Conservation (phyloP, 2,329 filamentous ascomycete genomes). For the Beauveria scarabaeidicola region DNA sequence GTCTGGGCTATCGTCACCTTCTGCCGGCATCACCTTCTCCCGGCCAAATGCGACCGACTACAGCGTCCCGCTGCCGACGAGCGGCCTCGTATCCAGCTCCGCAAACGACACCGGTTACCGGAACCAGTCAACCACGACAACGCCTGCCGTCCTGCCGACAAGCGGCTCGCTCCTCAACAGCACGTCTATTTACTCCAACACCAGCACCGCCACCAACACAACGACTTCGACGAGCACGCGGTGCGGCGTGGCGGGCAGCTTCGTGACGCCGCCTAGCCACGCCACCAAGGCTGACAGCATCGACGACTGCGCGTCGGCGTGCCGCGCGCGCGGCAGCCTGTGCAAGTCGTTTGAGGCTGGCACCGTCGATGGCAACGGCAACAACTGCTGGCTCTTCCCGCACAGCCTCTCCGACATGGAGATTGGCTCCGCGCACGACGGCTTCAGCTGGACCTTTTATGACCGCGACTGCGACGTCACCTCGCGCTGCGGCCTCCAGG, state of each 20-base stretch:
- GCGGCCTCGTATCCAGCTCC: neutral
- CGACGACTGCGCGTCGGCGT: slow-evolving; percentile 3
- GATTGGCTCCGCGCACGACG: slow-evolving; percentile 1
- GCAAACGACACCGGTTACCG: neutral
- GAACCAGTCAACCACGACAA: neutral
- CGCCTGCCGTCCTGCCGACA: neutral
- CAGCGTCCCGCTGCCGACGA: neutral
- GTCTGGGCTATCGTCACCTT: neutral
- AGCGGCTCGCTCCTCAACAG: neutral
- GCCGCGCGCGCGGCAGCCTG: neutral
- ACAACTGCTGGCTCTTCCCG: slow-evolving; percentile 10
- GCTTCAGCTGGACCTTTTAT: slow-evolving; percentile 10
- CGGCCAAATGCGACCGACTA: neutral
- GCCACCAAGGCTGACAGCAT: slow-evolving; percentile 5
- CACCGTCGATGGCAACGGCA: slow-evolving; percentile 10
- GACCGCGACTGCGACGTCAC: slow-evolving; percentile 6
- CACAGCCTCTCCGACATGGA: slow-evolving; percentile 3
- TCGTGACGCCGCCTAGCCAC: slow-evolving; percentile 6
- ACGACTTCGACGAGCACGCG: neutral
- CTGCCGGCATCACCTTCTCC: neutral
- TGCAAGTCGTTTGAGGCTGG: slow-evolving; percentile 8
- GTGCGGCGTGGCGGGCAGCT: slow-evolving; percentile 8
- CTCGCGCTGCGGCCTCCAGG: slow-evolving; percentile 5
- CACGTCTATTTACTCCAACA: neutral
- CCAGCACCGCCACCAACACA: neutral